These are phyloP conservation scores for Ambrosia artemisiifolia DNA, from an alignment of 129 eudicot genomes.

Conservation along the genomic window DNA sequence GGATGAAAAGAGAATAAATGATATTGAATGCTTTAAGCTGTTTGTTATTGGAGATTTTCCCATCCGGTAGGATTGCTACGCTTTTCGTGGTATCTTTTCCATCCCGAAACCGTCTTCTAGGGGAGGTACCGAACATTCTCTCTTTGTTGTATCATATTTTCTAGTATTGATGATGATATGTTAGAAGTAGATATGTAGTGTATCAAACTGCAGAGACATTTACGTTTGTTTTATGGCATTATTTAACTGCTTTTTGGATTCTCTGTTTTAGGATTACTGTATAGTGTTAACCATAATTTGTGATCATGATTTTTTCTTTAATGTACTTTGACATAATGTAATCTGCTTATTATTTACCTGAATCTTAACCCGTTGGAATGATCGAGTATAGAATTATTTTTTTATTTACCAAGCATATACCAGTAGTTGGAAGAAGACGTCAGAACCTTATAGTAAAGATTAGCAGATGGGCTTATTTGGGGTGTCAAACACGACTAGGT, in stretches of 20 bases:
- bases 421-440: no score
- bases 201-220: not conserved
- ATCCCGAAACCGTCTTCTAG: conserved; percentile 83
- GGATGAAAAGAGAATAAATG: conserved; percentile 74
- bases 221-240: not conserved
- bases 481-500: no score
- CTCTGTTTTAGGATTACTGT: conserved; percentile 62
- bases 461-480: no score
- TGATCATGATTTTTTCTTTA: no score
- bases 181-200: not conserved
- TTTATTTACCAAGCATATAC: not conserved
- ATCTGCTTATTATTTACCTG: no score
- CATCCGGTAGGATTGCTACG: conserved; percentile 91
- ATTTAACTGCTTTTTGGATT: not conserved
- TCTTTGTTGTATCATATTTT: no score
- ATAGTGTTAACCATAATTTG: conserved; percentile 67
- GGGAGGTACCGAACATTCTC: conserved; percentile 55
- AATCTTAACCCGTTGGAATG: no score
- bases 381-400: not conserved
- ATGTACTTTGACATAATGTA: no score
- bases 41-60: conserved; percentile 80
- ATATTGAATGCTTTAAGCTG: conserved; percentile 67
- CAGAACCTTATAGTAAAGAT: no score
- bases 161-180: not conserved
- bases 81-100: conserved; percentile 89